phyloP scores from a whole-genome alignment of 1,284 basidiomycete species.

The Boletus nobilissimus region DNA sequence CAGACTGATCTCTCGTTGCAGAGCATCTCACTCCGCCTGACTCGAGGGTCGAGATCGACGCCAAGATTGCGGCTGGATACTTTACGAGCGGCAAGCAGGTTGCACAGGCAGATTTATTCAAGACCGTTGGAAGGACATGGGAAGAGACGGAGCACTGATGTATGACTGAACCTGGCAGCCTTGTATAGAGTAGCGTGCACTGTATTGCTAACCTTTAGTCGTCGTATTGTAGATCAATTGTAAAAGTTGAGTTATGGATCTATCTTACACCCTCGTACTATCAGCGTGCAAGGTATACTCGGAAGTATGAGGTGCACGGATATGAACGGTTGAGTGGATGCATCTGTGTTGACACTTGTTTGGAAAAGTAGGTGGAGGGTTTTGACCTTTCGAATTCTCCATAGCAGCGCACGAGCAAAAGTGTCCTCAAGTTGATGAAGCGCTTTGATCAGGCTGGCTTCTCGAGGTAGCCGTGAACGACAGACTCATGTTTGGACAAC shows the following conservation, averaged over 20 bases:
- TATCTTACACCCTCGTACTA: too few relatives aligned
- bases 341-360: too few relatives aligned
- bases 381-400: too few relatives aligned
- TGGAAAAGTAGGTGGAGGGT: too few relatives aligned
- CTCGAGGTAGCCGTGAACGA: too few relatives aligned
- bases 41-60: constrained; percentile 94
- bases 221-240: constrained; percentile 14
- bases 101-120: constrained; percentile 78
- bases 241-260: background rate
- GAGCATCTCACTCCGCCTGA: constrained; percentile 90
- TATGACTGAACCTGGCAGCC: background rate
- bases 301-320: too few relatives aligned
- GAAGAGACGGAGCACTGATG: constrained; percentile 79
- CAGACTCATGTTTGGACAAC: too few relatives aligned
- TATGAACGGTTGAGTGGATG: too few relatives aligned
- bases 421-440: too few relatives aligned
- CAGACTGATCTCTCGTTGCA: constrained; percentile 32
- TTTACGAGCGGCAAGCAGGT: constrained; percentile 84
- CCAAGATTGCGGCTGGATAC: constrained; percentile 94
- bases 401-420: too few relatives aligned
- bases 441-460: too few relatives aligned
- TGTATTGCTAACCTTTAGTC: constrained; percentile 5
- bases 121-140: constrained; percentile 92
- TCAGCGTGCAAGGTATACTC: too few relatives aligned
- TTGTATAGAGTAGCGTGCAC: constrained; percentile 2